phyloP scores from a whole-genome alignment of 2,329 filamentous ascomycete species.

The Aurifilum marmelostoma region DNA sequence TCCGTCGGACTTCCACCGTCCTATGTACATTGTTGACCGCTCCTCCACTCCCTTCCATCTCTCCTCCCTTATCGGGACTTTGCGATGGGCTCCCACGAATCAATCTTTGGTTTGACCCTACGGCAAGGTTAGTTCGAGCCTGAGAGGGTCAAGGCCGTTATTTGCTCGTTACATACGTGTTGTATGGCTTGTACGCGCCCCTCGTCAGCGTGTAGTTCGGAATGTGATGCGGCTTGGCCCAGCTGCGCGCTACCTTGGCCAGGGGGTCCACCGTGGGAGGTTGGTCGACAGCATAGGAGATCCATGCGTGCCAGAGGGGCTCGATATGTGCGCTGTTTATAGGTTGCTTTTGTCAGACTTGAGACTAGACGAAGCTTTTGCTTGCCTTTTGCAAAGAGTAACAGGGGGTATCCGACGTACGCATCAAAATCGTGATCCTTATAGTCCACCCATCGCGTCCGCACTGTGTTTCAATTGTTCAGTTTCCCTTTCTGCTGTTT shows the following conservation, averaged over 20 bases:
- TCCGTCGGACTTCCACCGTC: slow-evolving; percentile 11
- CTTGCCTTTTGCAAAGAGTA: neutral
- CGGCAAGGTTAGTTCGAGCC: neutral
- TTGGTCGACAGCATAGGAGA: slow-evolving; percentile 89
- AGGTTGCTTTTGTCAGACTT: slow-evolving; percentile 26
- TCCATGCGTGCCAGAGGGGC: slow-evolving; percentile 98
- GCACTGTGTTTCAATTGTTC: slow-evolving; percentile 57
- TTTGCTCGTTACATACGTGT: slow-evolving; percentile 70
- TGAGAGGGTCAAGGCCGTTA: neutral
- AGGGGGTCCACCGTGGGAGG: slow-evolving; percentile 78
- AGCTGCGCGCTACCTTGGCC: slow-evolving; percentile 68
- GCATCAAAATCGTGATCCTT: slow-evolving; percentile 83
- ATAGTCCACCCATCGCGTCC: slow-evolving; percentile 98
- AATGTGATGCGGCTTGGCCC: slow-evolving; percentile 73
- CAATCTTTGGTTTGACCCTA: slow-evolving; percentile 41
- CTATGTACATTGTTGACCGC: slow-evolving; percentile 29
- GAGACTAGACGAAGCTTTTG: no score
- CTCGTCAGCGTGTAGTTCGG: slow-evolving; percentile 76
- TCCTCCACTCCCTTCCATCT: neutral
- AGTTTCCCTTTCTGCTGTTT: neutral
- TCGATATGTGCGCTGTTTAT: slow-evolving; percentile 74
- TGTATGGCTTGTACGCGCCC: slow-evolving; percentile 90
- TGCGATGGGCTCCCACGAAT: slow-evolving; percentile 39
- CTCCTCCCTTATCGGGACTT: slow-evolving; percentile 22
- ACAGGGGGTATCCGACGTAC: slow-evolving; percentile 49